Base-by-base conservation (phyloP, 2,329 filamentous ascomycete species). In the Daldinia eschscholtzii region DNA sequence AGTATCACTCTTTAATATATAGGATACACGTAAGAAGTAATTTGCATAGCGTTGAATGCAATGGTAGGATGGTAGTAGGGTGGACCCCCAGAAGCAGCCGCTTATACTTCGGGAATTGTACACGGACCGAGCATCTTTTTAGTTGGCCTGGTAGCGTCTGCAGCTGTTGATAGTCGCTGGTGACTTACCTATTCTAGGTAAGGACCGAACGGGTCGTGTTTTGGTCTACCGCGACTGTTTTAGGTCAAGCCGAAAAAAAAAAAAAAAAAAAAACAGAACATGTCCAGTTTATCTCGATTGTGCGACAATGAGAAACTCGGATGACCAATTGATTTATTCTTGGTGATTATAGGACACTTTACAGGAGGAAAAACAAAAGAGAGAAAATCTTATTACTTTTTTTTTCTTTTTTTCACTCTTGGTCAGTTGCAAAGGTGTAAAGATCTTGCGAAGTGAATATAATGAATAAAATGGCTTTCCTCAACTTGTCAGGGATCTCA, bases 71-170 rank as follows among this genome's bases (percentile, higher is more conserved):
- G 6, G 10, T 12, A 20, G 44, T 48, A 48, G 41, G 41, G 58
- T 66, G 64, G 64, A 64, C 37, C 57, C 57, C 56, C 28, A 65
- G 44, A 39, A 50, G 53, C 13, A n/a, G 59, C 26, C 67, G 69
- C 60, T 65, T 71, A 71, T 67, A 71, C 64, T 44, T 62, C 67
- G 69, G 69, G 23, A 61, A 52, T 55, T 55, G 12, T 28, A 57
- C 57, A 64, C 63, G 58, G 63, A 64, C 64, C 65, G 61, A 26
- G 53, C 52, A 55, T 37, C 13, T 60, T 61, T 61, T 61, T 63
- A 33, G 37, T 50, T 10, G 10, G 10, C 44, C 61, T 18, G n/a
- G n/a, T 18, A 35, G 26, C 33, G 33, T 42, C 39, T 42, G 35
- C 35, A 13, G 35, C 35, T 39, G 12, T 20, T 26, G 42, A 7